Percentiles rank a stretch among this genome's conserved stretches.
These are phyloP conservation scores for Cnidoscolus chayamansa DNA, from an alignment of 441 rosid species.

Conservation along the genomic window DNA sequence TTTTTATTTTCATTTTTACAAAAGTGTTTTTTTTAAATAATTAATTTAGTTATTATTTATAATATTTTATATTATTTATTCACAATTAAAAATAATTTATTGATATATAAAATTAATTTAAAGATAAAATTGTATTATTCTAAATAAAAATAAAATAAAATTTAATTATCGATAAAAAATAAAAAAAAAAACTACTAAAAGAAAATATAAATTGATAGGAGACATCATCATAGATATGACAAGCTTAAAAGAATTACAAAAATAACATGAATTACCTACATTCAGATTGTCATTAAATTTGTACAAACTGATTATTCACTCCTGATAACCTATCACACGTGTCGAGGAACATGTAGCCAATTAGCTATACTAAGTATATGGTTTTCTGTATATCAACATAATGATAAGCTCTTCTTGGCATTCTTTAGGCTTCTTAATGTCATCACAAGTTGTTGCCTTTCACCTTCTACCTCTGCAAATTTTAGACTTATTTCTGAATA, in stretches of 20 bases:
- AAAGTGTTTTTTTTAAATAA: no score
- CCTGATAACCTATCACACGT: neutral
- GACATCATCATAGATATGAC: neutral
- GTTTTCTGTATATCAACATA: slow-evolving; percentile 15
- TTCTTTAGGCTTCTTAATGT: slow-evolving; percentile 56
- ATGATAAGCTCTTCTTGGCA: slow-evolving; percentile 38
- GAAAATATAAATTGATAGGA: no score
- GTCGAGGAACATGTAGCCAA: slow-evolving; percentile 15
- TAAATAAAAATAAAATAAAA: no score
- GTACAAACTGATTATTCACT: slow-evolving; percentile 41
- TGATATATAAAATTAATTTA: no score
- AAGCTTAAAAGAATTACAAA: slow-evolving; percentile 11
- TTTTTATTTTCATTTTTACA: no score
- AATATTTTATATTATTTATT: no score
- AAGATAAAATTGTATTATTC: no score
- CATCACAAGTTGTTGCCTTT: slow-evolving; percentile 80
- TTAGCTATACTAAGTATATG: slow-evolving; percentile 35
- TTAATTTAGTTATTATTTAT: no score
- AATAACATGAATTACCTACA: slow-evolving; percentile 30
- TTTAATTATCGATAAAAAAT: no score
- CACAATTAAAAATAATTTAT: no score
- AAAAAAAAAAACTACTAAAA: no score
- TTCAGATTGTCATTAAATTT: slow-evolving; percentile 23
- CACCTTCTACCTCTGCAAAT: slow-evolving; percentile 89
- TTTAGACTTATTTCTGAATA: slow-evolving; percentile 77